Evolutionary conservation across 1,139 yeast genomes (phyloP).

Genomic region (Debaryomyces subglobosus): DNA sequence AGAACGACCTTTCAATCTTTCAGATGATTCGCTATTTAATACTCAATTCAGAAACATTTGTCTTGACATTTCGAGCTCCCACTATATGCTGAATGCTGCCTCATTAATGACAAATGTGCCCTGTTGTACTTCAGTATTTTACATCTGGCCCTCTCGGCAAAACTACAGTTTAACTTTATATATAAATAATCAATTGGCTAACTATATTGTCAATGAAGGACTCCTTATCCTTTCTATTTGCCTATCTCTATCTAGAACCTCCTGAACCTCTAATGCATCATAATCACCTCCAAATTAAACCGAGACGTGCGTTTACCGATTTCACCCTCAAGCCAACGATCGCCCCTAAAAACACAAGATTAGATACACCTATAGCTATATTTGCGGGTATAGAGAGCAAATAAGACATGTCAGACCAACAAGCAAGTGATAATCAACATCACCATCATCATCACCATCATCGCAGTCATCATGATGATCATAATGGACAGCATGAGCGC

Average conservation of each 20-base stretch:
- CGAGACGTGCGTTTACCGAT: not conserved
- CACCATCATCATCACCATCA: constrained; percentile 20
- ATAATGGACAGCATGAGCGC: constrained; percentile 8
- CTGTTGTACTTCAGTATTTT: no score
- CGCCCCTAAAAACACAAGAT: constrained; percentile 1
- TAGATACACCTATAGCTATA: not conserved
- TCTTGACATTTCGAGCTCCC: no score
- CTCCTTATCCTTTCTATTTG: not conserved
- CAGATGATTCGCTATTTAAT: no score
- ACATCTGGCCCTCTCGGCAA: no score
- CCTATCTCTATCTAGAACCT: not conserved
- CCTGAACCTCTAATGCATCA: not conserved
- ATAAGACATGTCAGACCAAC: constrained; percentile 15
- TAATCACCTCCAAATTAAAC: not conserved
- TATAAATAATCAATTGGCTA: no score
- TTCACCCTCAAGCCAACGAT: constrained; percentile 1
- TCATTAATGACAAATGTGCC: no score
- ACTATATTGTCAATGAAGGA: no score
- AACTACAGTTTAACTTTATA: no score
- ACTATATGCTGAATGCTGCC: no score
- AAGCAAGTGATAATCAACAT: constrained; percentile 10
- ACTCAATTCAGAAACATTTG: no score
- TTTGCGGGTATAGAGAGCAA: constrained; percentile 1
- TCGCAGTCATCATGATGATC: constrained; percentile 18
- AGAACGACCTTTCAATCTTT: not conserved